Conservation (phyloP, 352 stramenopile genomes). For the Phytophthora syringae region DNA sequence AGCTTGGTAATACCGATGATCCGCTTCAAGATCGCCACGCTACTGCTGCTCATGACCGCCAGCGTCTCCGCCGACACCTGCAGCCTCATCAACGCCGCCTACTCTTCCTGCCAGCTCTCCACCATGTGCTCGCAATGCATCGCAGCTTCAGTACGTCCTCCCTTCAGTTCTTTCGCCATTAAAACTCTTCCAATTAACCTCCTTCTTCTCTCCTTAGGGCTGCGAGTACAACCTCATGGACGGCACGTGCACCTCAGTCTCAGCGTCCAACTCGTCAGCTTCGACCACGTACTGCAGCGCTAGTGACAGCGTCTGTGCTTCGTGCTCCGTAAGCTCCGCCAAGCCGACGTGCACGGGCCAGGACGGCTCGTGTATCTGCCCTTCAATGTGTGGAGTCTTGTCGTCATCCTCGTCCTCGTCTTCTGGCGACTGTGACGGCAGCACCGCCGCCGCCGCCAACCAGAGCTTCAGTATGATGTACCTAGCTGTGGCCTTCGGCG, state of each 20-base stretch:
- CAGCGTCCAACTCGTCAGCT: constrained; percentile 18
- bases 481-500: constrained; percentile 37
- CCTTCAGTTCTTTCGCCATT: neutral
- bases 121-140: constrained; percentile 50
- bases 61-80: constrained; percentile 33
- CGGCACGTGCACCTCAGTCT: constrained; percentile 26
- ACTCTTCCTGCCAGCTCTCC: constrained; percentile 50
- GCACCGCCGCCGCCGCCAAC: neutral
- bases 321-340: constrained; percentile 38
- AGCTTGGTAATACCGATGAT: constrained; percentile 30
- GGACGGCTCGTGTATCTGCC: constrained; percentile 47
- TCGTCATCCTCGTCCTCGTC: constrained; percentile 4
- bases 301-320: constrained; percentile 33
- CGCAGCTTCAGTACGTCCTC: constrained; percentile 27
- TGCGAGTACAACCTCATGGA: constrained; percentile 28
- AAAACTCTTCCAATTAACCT: constrained; percentile 6
- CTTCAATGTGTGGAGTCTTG: constrained; percentile 44
- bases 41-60: constrained; percentile 4
- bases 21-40: constrained; percentile 14
- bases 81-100: constrained; percentile 34
- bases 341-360: constrained; percentile 39
- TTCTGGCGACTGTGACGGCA: constrained; percentile 14
- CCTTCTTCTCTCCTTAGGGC: too few species aligned
- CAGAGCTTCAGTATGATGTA: constrained; percentile 38
- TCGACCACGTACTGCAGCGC: constrained; percentile 30